Evolutionary conservation across 257 asterid species (phyloP).

Genomic region (Avicennia marina): DNA sequence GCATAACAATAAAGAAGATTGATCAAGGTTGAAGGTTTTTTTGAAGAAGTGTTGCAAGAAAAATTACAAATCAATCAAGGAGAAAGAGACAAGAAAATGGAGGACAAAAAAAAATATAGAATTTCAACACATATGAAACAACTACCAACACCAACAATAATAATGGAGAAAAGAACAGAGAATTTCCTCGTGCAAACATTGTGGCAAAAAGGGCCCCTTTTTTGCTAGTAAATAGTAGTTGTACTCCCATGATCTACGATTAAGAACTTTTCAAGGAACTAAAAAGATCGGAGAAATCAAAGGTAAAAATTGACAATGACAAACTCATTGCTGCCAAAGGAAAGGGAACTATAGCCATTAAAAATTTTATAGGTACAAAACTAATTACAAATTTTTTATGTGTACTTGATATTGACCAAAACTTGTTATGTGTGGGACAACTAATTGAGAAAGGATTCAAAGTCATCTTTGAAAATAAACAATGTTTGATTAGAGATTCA

Average conservation of each 20-base stretch:
- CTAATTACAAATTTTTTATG: neutral
- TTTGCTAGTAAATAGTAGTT: neutral
- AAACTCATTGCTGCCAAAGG: neutral
- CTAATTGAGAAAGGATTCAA: neutral
- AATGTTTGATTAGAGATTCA: neutral
- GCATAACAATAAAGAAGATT: neutral
- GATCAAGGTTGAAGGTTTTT: neutral
- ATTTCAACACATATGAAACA: neutral
- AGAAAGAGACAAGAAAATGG: neutral
- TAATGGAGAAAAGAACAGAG: neutral
- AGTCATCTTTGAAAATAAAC: neutral
- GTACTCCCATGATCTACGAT: neutral
- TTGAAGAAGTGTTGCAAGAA: neutral
- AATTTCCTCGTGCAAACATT: neutral
- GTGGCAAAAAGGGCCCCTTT: neutral
- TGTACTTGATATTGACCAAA: neutral
- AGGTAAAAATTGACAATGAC: neutral
- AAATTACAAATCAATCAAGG: neutral
- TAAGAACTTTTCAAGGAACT: neutral
- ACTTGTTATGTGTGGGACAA: neutral
- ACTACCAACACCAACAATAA: neutral
- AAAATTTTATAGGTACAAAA: neutral
- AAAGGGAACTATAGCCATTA: neutral
- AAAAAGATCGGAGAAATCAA: neutral
- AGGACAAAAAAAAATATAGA: neutral